Base-by-base conservation (phyloP, 805 yeast genomes). In the Kluyveromyces dobzhanskii region DNA sequence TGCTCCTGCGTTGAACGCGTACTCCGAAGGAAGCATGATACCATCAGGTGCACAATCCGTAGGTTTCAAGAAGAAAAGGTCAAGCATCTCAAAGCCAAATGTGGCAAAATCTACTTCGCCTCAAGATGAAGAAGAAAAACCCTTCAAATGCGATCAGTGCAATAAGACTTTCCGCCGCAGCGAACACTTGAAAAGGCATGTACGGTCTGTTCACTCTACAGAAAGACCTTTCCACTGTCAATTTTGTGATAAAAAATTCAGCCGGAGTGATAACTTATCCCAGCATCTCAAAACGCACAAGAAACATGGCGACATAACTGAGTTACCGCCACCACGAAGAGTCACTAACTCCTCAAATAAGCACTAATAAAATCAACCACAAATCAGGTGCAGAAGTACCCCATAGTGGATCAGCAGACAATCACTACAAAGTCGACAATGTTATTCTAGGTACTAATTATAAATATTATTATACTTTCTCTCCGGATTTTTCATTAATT, bases 171-270 rank as follows among this genome's bases (percentile, higher is more conserved):
- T 80, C 57, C 73, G 72, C 46, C 67, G 85, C 44, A 75, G 75
- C 48, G 85, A 80, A 43, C 85, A 79, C 53, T 62, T 78, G 51
- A 77, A 76, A 53, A 61, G 87, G 40, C 87, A 80, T 52, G 69
- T 75, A 54, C 62, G 84, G 42, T 76, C 82, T 17, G 76, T 79
- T 46, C 87, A 80, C 53, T 70, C 79, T 19, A 59, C 70, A 44
- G 72, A 74, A 48, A 66, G 75, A 44, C 81, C 81, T 1, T 79
- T 70, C 57, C 71, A 68, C 35, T 80, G 86, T 51, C 51, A 63
- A 13, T 59, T 64, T 34, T 80, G 87, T 51, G 66, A 65, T 31
- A 79, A 78, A 54, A 73, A 71, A 47, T 80, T 80, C 48, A 74
- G 82, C 43, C 59, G 87, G 40, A 70, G 79, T 11, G 87, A 80